Evolutionary conservation across 2,329 filamentous ascomycete genomes (phyloP), one percentile per base, ranked within the genome.

Genomic region (Nemania bipapillata): DNA sequence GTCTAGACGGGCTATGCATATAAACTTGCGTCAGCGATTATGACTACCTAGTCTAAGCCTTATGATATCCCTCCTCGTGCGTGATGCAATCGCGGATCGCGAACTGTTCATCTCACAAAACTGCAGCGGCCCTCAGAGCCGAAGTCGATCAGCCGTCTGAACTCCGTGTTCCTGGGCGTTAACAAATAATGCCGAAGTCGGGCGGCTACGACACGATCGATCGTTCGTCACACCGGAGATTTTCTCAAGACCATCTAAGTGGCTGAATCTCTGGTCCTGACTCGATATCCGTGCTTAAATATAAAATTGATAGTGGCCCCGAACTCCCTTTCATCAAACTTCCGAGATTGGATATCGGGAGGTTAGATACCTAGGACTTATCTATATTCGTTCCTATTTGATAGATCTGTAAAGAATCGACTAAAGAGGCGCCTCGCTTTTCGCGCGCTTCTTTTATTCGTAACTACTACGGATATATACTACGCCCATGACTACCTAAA

Each of bases 71-170:
- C 22, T 9, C 17, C 8, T 24, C 20, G 28, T 9, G 30, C 20
- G 28, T 9, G 30, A 32, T 35, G 37, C 57, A 47, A 47, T 58
- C 15, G 17, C 11, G 9, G 42, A 42, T 57, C 30, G 20, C 32
- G 37, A 24, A 28, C 37, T n/a, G 45, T 30, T 24, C 37, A 53
- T 66, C 59, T 59, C 42, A 17, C 56, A 56, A 17, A 8, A 37
- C 53, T 42, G 24, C 26, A 30, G 12, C 49, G 40, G 30, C n/a
- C 40, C 30, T 56, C 15, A 42, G 60, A 35, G 9, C 45, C 50
- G 24, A 56, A 37, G 15, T 45, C 12, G 56, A 60, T 68, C 56
- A 60, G 28, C 54, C 65, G 61, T 65, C 61, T 57, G 56, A 68
- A 68, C 64, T 66, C 42, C 15, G 37, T 53, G 40, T 56, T 12